These are phyloP conservation scores for Gaeumannomyces sp. DNA, from an alignment of 2,329 filamentous ascomycete species.

Conservation along the genomic window DNA sequence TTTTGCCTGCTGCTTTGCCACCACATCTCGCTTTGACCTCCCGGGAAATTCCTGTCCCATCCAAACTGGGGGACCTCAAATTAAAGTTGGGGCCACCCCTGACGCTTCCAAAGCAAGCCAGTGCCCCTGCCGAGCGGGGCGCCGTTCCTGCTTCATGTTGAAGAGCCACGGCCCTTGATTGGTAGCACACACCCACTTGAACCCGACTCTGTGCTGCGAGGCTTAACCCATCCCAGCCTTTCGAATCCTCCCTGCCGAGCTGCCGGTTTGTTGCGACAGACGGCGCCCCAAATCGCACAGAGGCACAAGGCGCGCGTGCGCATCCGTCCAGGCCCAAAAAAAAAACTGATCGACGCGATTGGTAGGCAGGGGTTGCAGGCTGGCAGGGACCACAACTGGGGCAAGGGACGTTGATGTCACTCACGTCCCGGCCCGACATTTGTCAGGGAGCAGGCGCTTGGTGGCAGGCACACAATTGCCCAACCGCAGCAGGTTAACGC, in stretches of 20 bases:
- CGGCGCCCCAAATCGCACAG: too few relatives aligned
- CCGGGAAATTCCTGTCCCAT: not conserved
- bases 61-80: constrained; percentile 1
- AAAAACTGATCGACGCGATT: not conserved
- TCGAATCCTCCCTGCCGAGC: not conserved
- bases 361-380: not conserved
- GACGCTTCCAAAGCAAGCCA: not conserved
- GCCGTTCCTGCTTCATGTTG: not conserved
- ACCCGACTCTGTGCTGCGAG: too few relatives aligned
- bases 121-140: not conserved
- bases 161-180: not conserved
- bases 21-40: not conserved
- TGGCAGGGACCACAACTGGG: not conserved
- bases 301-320: too few relatives aligned
- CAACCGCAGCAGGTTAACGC: too few relatives aligned
- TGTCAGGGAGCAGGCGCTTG: too few relatives aligned
- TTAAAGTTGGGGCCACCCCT: not conserved
- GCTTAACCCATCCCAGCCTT: not conserved
- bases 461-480: not conserved
- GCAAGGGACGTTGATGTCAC: not conserved
- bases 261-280: too few relatives aligned
- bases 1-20: not conserved
- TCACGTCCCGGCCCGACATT: not conserved
- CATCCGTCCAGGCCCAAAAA: too few relatives aligned
- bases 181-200: not conserved